Base-by-base conservation (phyloP, 768 basidiomycete genomes). In the Pholiota conissans region DNA sequence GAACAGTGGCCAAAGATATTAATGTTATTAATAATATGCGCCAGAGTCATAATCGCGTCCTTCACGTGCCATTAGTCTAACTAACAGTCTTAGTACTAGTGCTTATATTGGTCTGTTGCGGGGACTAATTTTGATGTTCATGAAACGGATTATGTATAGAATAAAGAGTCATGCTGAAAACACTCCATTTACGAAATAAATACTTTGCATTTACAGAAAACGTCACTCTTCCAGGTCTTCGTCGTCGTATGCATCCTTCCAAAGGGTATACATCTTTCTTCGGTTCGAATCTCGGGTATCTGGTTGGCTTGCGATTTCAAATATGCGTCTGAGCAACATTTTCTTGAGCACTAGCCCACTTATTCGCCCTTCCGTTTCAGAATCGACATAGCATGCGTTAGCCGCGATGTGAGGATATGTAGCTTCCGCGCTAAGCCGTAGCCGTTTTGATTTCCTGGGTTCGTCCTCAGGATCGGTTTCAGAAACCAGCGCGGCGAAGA, bases 251-350 rank as follows among this genome's bases (percentile, higher is more conserved):
- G 74, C 76, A 30, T 81, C 83, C 71, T 87, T 89, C 84, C 91
- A 96, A 26, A 94, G 71, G 5, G 79, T 79, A 68, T 95, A 96
- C 74, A 98, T 80, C 76, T 84, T 92, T 71, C 91, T 77, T 63
- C 95, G 81, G 70, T 89, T 94, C 5, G 85, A 75, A 63, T 93
- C 91, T 65, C 84, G 81, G 37, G 90, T 87, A n/a, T 87, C 84
- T 58, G 84, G 77, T 34, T 82, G 76, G 64, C 91, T 87, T 30
- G 94, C 93, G 29, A 85, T 73, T 16, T 87, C 81, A 65, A 96
- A 95, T 42, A 96, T 62, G 39, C 71, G 75, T 62, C 79, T 76
- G 57, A 93, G 71, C 8, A 96, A 61, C 47, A 75, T 79, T 57
- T 77, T 80, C 60, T 79, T 82, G 46, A 92, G 65, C n/a, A 65